phyloP scores from a whole-genome alignment of 2,329 filamentous ascomycete species.

The Clonostachys rhizophaga region DNA sequence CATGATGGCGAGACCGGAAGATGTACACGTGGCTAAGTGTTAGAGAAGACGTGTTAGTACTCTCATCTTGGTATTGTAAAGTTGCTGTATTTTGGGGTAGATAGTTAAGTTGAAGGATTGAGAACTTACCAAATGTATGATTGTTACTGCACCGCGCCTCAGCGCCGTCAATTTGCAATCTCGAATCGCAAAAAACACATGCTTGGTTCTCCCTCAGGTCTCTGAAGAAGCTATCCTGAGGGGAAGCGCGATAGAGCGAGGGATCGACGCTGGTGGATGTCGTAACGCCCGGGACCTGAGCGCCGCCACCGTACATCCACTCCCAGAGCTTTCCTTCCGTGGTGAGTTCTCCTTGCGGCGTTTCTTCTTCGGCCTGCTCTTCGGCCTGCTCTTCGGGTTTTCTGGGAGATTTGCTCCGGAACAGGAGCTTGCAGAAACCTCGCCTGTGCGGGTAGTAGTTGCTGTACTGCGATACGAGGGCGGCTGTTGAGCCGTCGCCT shows the following conservation, averaged over 20 bases:
- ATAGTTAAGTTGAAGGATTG: background rate
- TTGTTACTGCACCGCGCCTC: constrained; percentile 31
- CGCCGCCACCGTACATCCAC: constrained; percentile 53
- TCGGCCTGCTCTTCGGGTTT: background rate
- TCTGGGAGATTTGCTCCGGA: constrained; percentile 15
- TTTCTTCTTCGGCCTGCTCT: background rate
- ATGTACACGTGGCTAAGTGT: constrained; percentile 42
- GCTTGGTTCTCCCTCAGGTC: constrained; percentile 23
- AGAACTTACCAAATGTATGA: constrained; percentile 31
- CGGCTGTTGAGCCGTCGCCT: constrained; percentile 44
- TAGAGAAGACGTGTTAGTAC: background rate
- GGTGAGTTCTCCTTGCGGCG: constrained; percentile 21
- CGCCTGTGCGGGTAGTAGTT: constrained; percentile 41
- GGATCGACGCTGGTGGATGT: constrained; percentile 5
- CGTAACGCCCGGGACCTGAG: constrained; percentile 35
- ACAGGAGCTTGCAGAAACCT: constrained; percentile 26
- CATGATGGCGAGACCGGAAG: constrained; percentile 49
- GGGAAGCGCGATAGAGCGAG: constrained; percentile 7
- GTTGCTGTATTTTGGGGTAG: background rate
- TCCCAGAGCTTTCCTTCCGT: constrained; percentile 53
- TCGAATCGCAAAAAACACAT: constrained; percentile 42
- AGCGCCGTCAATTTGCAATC: constrained; percentile 21
- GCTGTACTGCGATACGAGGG: constrained; percentile 42
- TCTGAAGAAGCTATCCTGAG: constrained; percentile 31
- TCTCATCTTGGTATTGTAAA: background rate